Conservation (phyloP, 2,329 filamentous ascomycete species). For the Verticillium albo-atrum region DNA sequence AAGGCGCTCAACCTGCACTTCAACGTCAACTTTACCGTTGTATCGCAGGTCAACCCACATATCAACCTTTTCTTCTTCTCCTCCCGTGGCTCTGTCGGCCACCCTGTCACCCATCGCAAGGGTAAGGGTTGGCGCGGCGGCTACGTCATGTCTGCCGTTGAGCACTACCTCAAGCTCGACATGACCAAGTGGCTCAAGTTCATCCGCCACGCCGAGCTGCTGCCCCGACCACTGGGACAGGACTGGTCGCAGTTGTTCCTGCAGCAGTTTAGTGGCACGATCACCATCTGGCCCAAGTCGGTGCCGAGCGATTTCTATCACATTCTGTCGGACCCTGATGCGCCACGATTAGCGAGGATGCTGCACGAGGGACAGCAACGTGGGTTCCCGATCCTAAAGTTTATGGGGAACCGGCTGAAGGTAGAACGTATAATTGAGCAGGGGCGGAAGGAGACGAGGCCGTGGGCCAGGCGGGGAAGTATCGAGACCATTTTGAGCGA, state of each 20-base stretch:
- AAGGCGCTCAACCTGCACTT: constrained; percentile 94
- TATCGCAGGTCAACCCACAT: constrained; percentile 85
- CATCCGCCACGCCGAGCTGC: constrained; percentile 82
- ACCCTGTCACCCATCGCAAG: constrained; percentile 88
- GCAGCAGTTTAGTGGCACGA: constrained; percentile 88
- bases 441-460: constrained; percentile 50
- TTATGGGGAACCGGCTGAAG: constrained; percentile 81
- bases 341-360: constrained; percentile 76
- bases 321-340: constrained; percentile 80
- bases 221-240: constrained; percentile 85
- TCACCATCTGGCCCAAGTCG: constrained; percentile 93
- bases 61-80: constrained; percentile 99
- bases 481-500: constrained; percentile 59
- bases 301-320: constrained; percentile 74
- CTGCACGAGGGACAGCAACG: constrained; percentile 85
- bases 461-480: constrained; percentile 42
- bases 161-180: constrained; percentile 95
- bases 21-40: constrained; percentile 97
- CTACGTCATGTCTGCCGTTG: constrained; percentile 84
- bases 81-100: constrained; percentile 83
- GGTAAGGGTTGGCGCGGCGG: constrained; percentile 95
- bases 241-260: constrained; percentile 98
- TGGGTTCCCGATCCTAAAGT: constrained; percentile 86
- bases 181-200: constrained; percentile 98
- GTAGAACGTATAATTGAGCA: constrained; percentile 68